Evolutionary conservation across 2,329 filamentous ascomycete species (phyloP), one percentile per base, ranked within the genome.

Genomic region (Talaromyces sp.): DNA sequence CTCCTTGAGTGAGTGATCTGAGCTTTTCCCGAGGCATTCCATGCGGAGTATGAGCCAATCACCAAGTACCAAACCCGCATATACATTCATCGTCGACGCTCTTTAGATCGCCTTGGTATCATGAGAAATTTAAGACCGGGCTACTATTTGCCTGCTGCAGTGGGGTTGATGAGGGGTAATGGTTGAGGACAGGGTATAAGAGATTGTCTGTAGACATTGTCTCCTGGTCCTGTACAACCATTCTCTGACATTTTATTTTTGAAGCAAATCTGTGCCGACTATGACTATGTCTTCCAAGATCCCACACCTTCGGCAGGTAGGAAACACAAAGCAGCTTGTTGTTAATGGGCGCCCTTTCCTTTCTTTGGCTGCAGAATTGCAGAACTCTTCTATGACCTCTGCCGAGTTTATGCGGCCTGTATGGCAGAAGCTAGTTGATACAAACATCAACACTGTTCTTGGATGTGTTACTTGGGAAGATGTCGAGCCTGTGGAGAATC

Each of bases 301-400:
- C 13, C 57, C 56, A n/a, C 59, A 60, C 30, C 54, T 61, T 17
- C 51, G 50, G 5, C 30, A 45, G 29, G 52, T 39, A 3, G 52
- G 35, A 9, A 43, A 22, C 17, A 47, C 54, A 6, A 60, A 64
- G 19, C 75, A 80, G 54, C 67, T 80, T 13, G 61, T 77, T 39
- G 74, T 79, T 55, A 57, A 79, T 63, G 76, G 71, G 55, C 62
- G 74, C 27, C 77, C 76, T 0, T 77, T 77, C 48, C 71, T 79
- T 32, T 73, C 77, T 55, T 67, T 77, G 5, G 73, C 66, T n/a
- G 77, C 64, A 9, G 76, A 80, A 64, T 63, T 79, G 33, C 77
- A 80, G 49, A 80, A 80, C 57, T 80, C 77, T 0, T 77, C 75
- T 1, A 65, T 80, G 42, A 74, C 70, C 8, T 79, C 74, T 4